These are phyloP conservation scores for Globisporangium paroecandrum DNA, from an alignment of 352 stramenopile species.

Conservation along the genomic window DNA sequence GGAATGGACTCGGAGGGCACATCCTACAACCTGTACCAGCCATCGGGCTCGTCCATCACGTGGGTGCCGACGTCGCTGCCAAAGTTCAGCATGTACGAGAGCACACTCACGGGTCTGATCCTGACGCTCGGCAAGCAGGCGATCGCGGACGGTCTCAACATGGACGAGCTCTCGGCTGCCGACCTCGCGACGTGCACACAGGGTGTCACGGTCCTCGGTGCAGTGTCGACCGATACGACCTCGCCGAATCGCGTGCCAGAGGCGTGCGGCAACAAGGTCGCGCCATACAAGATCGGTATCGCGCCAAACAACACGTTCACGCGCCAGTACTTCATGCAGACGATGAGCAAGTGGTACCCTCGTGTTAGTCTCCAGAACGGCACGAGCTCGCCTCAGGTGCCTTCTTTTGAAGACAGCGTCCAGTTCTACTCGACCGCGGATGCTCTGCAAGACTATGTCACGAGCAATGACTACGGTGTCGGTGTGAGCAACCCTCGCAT, in stretches of 20 bases:
- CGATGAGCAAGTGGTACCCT: conserved; percentile 53
- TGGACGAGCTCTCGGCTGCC: conserved; percentile 22
- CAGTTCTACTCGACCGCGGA: no score
- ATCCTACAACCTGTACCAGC: conserved; percentile 55
- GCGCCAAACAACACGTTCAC: conserved; percentile 50
- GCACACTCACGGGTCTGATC: conserved; percentile 54
- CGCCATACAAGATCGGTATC: conserved; percentile 60
- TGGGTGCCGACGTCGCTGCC: conserved; percentile 32
- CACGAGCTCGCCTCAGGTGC: not conserved
- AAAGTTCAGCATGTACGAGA: conserved; percentile 49
- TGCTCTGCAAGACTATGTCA: no score
- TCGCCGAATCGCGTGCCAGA: conserved; percentile 32
- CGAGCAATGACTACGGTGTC: no score
- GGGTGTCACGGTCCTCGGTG: conserved; percentile 29
- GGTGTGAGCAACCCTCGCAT: no score
- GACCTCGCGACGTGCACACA: conserved; percentile 27
- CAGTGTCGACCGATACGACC: conserved; percentile 31
- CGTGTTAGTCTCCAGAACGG: conserved; percentile 17
- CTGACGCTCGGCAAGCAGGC: conserved; percentile 46
- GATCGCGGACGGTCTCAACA: conserved; percentile 27
- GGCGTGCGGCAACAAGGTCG: conserved; percentile 36
- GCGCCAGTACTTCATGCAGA: conserved; percentile 47
- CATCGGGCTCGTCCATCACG: conserved; percentile 26
- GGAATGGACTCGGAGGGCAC: conserved; percentile 10
- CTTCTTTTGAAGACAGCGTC: not conserved